Percentiles rank a stretch among this genome's conserved stretches.
These are phyloP conservation scores for Claviceps spartinae DNA, from an alignment of 2,329 filamentous ascomycete species.

Conservation along the genomic window DNA sequence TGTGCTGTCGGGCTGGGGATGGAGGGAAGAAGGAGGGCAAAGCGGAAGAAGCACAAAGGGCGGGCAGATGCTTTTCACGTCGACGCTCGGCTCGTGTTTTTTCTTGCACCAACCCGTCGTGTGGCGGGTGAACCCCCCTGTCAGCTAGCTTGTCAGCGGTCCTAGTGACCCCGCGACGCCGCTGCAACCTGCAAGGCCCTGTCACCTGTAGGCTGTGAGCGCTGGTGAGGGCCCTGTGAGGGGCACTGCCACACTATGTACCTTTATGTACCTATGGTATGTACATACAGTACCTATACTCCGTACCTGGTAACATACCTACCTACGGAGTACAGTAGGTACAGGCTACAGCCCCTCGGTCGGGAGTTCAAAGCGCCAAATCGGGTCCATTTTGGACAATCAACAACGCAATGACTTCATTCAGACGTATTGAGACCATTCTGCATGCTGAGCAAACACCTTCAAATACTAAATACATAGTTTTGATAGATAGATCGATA, in stretches of 20 bases:
- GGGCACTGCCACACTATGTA: not conserved
- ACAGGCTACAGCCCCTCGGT: too few relatives aligned
- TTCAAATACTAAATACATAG: too few relatives aligned
- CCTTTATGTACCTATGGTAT: too few relatives aligned
- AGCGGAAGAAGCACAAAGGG: slow-evolving; percentile 10
- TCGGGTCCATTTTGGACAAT: too few relatives aligned
- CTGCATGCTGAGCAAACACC: too few relatives aligned
- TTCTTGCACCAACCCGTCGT: slow-evolving; percentile 8
- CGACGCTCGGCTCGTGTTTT: slow-evolving; percentile 12
- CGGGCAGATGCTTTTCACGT: slow-evolving; percentile 12
- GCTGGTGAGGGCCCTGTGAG: not conserved
- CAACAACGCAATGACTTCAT: too few relatives aligned
- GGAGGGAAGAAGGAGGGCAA: slow-evolving; percentile 12
- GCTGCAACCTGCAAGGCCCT: not conserved
- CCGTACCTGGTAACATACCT: not conserved
- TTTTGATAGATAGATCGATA: too few relatives aligned
- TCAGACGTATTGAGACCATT: too few relatives aligned
- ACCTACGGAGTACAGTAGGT: not conserved
- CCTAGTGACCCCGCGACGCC: not conserved
- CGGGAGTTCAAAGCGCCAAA: too few relatives aligned
- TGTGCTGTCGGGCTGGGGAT: slow-evolving; percentile 15
- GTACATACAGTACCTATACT: too few relatives aligned
- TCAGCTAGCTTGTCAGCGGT: not conserved
- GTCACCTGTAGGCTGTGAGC: not conserved
- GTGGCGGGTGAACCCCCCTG: not conserved